Percentiles rank a stretch among this genome's conserved stretches.
phyloP scores from a whole-genome alignment of 805 yeast genomes.

The Teunomyces stri region DNA sequence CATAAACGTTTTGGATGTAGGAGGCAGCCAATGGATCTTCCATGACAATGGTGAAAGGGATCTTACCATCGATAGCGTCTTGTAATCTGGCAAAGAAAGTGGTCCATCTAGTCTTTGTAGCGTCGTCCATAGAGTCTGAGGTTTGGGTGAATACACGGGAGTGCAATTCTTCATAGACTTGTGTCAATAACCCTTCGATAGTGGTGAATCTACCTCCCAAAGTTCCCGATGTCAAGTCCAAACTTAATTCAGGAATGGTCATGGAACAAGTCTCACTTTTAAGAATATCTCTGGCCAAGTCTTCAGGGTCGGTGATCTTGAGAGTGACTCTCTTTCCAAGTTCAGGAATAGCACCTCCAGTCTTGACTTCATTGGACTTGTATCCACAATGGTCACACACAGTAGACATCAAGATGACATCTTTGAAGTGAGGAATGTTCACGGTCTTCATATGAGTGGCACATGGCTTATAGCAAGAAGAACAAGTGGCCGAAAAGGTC shows the following conservation, averaged over 20 bases:
- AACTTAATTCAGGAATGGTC: constrained; percentile 78
- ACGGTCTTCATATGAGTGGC: constrained; percentile 96
- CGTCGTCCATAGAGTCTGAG: constrained; percentile 86
- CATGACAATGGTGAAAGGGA: constrained; percentile 81
- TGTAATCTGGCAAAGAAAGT: constrained; percentile 70
- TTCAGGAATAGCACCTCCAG: constrained; percentile 94
- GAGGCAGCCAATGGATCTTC: constrained; percentile 95
- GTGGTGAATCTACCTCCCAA: constrained; percentile 98
- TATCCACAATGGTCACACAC: constrained; percentile 91
- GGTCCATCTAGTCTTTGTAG: constrained; percentile 78
- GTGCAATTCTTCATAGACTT: constrained; percentile 87
- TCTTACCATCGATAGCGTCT: constrained; percentile 77
- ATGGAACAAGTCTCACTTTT: constrained; percentile 93
- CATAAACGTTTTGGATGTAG: constrained; percentile 96
- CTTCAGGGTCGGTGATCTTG: constrained; percentile 83
- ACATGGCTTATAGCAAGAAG: constrained; percentile 78
- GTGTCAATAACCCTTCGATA: constrained; percentile 85
- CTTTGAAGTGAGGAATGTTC: constrained; percentile 96
- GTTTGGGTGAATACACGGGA: constrained; percentile 80
- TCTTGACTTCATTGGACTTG: constrained; percentile 95
- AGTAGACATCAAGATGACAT: constrained; percentile 94
- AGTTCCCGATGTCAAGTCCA: constrained; percentile 94
- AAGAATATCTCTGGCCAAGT: constrained; percentile 88
- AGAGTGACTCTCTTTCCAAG: constrained; percentile 75
- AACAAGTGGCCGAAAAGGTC: constrained; percentile 88